Base-by-base conservation (phyloP, 192 early-diverging fungal species). In the Pilobolus umbonatus region DNA sequence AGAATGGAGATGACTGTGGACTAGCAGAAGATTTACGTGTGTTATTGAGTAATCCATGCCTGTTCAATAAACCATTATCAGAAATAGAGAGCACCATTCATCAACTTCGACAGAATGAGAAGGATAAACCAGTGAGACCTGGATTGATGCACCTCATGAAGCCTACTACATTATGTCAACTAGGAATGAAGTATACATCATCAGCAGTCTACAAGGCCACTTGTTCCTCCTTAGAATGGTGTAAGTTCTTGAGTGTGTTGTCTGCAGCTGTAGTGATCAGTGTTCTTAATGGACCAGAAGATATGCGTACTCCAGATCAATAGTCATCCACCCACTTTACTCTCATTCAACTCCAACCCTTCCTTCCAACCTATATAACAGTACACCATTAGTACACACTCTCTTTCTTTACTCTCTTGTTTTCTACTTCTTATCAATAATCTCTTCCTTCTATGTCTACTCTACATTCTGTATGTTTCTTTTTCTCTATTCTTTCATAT, bases 241-340 rank as follows among this genome's bases (percentile, higher is more conserved):
- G 64, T 36, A 31, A 38, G 45, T 65, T 65, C 56, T 40, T 65
- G 4, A 65, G 64, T 43, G 56, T 65, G 8, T 36, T 65, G 17
- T 59, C 56, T 11, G 55, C 56, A 4, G 34, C 64, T 34, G 46
- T 52, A 25, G 40, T 57, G 4, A 36, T 65, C 11, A 65, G 64
- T 46, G 14, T 65, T 24, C 21, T 48, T 12, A 49, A 65, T 3
- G 64, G 64, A 4, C 64, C 64, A 28, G 48, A 59, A 34, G 64
- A 65, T 50, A 11, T 49, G 17, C 19, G 9, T 26, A 21, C 26
- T n/a, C 10, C 24, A n/a, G 15, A n/a, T 17, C 43, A 44, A 25
- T n/a, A n/a, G 25, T 22, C 34, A 24, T 32, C 17, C 15, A 53
- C 17, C 34, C 34, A 35, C 22, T 11, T 4, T 4, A 10, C 4